Percentiles rank a stretch among this genome's conserved stretches.
Conservation (phyloP, 1,284 basidiomycete genomes). For the Heliocybe sulcata region DNA sequence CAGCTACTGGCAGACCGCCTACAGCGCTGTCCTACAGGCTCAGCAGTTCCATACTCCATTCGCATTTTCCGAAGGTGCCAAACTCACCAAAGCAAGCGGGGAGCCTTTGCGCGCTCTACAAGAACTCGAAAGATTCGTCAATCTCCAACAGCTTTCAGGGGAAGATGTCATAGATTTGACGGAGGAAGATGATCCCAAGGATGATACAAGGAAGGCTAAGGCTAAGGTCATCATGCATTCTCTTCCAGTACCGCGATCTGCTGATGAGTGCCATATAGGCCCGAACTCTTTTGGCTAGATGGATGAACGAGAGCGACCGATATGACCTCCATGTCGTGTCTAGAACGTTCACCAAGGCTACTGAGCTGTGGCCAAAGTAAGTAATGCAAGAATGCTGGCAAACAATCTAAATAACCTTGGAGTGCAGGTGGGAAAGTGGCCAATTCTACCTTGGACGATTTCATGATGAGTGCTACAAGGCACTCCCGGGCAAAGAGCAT, state of each 20-base stretch:
- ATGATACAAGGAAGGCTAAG: constrained; percentile 45
- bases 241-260: not conserved
- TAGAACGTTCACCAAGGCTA: constrained; percentile 50
- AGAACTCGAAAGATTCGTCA: constrained; percentile 81
- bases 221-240: constrained; percentile 54
- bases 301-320: constrained; percentile 89
- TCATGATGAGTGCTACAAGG: constrained; percentile 71
- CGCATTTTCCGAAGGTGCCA: constrained; percentile 89
- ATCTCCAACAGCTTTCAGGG: constrained; percentile 30
- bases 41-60: constrained; percentile 71
- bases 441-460: constrained; percentile 85
- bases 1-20: constrained; percentile 94
- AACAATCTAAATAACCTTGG: not conserved
- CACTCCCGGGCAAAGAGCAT: constrained; percentile 40
- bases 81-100: constrained; percentile 76
- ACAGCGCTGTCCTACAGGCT: constrained; percentile 92
- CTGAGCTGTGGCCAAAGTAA: constrained; percentile 50
- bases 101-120: constrained; percentile 85
- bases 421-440: constrained; percentile 74
- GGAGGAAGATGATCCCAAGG: constrained; percentile 31
- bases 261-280: constrained; percentile 44
- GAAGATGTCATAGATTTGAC: constrained; percentile 52
- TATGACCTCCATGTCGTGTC: constrained; percentile 67
- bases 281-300: constrained; percentile 82
- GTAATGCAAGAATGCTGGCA: constrained; percentile 13